Conservation (phyloP, 495 filamentous ascomycete genomes). For the Bacidia gigantensis region DNA sequence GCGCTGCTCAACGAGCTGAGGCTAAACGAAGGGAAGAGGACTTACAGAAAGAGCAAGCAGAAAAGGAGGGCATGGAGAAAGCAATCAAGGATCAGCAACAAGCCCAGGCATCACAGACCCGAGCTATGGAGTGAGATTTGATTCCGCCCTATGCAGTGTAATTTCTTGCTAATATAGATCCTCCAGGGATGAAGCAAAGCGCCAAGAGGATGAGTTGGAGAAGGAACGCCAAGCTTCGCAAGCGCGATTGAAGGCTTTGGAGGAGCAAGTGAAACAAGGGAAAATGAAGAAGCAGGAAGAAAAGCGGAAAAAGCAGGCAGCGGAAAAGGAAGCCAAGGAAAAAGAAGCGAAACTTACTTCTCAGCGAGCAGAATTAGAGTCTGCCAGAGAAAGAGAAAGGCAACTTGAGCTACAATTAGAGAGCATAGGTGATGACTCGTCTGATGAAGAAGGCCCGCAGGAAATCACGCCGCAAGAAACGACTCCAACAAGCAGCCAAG, state of each 20-base stretch:
- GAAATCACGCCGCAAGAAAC: constrained; percentile 70
- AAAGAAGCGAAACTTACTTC: constrained; percentile 74
- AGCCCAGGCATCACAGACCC: constrained; percentile 59
- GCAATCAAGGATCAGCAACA: constrained; percentile 59
- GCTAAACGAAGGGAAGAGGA: constrained; percentile 42
- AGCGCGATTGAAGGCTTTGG: constrained; percentile 71
- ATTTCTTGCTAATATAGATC: neutral
- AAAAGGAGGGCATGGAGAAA: constrained; percentile 41
- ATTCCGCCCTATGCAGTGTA: neutral
- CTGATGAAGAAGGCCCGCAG: constrained; percentile 75
- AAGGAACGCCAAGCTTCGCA: constrained; percentile 69
- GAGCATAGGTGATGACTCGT: constrained; percentile 64
- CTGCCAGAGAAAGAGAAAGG: constrained; percentile 72
- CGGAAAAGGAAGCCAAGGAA: constrained; percentile 70
- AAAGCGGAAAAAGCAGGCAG: constrained; percentile 79
- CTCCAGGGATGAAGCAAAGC: constrained; percentile 56
- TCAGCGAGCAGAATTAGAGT: constrained; percentile 85
- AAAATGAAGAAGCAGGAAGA: constrained; percentile 97
- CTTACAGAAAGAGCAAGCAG: constrained; percentile 34
- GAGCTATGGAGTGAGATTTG: constrained; percentile 70
- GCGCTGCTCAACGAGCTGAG: constrained; percentile 37
- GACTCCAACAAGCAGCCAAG: constrained; percentile 57
- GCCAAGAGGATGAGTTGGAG: constrained; percentile 65
- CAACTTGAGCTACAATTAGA: constrained; percentile 80
- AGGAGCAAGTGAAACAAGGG: constrained; percentile 85